Conservation (phyloP, 192 early-diverging fungal species). For the Backusella morwellensis region DNA sequence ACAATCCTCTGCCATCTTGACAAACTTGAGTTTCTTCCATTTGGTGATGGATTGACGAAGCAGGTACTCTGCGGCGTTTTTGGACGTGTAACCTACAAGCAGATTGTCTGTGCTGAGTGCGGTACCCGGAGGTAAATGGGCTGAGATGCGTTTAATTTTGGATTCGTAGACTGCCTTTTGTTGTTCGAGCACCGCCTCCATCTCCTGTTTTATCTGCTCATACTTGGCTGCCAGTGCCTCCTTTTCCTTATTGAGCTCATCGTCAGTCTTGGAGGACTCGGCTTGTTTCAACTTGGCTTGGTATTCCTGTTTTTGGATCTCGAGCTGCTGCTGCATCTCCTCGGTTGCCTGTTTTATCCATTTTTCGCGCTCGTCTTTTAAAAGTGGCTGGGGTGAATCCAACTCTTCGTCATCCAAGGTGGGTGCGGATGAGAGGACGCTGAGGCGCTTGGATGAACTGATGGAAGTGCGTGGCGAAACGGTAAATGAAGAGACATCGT, state of each 20-base stretch:
- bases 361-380: constrained; percentile 23
- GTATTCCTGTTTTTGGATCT: constrained; percentile 48
- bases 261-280: constrained; percentile 41
- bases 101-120: background rate
- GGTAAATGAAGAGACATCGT: constrained; percentile 6
- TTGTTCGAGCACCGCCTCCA: constrained; percentile 46
- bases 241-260: constrained; percentile 27
- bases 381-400: background rate
- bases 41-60: constrained; percentile 33
- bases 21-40: constrained; percentile 51
- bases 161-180: constrained; percentile 53
- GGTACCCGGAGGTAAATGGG: constrained; percentile 21
- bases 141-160: constrained; percentile 47
- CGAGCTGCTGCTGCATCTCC: constrained; percentile 50
- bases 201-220: constrained; percentile 47
- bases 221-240: constrained; percentile 33
- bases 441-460: constrained; percentile 11
- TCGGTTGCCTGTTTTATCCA: constrained; percentile 43
- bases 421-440: background rate
- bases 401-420: constrained; percentile 7
- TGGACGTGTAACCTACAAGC: constrained; percentile 28
- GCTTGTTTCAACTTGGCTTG: constrained; percentile 47
- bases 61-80: constrained; percentile 18
- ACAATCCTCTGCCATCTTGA: constrained; percentile 60
- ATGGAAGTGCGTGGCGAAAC: constrained; percentile 9